A percentile compares a stretch with the other conserved stretches of the same genome.
Conservation (phyloP, 768 basidiomycete genomes). For the Mycena filopes region DNA sequence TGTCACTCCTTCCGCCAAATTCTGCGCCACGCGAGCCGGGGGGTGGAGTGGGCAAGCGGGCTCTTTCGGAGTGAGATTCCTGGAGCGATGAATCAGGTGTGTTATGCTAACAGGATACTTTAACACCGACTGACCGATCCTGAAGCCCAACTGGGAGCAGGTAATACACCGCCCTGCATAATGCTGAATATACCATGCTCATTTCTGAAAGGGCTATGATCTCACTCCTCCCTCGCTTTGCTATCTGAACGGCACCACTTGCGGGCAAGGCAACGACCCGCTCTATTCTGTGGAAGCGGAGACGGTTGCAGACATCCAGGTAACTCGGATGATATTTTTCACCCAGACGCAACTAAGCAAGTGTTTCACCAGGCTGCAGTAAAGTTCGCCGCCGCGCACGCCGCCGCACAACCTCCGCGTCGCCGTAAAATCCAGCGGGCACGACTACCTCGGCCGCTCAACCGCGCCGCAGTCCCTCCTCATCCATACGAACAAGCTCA, state of each 20-base stretch:
- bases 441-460: slow-evolving; percentile 50
- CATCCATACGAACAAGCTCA: slow-evolving; percentile 43
- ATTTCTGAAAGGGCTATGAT: slow-evolving; percentile 30
- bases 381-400: slow-evolving; percentile 40
- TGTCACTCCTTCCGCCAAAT: background rate
- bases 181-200: background rate
- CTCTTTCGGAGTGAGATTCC: slow-evolving; percentile 12
- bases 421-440: slow-evolving; percentile 45
- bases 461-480: slow-evolving; percentile 45
- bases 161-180: background rate
- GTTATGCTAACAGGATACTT: background rate
- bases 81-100: slow-evolving; percentile 23
- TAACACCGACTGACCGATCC: background rate
- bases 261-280: slow-evolving; percentile 45
- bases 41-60: slow-evolving; percentile 19
- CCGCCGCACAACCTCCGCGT: slow-evolving; percentile 44
- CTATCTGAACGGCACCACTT: slow-evolving; percentile 34
- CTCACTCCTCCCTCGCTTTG: slow-evolving; percentile 40
- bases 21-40: background rate
- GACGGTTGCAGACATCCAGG: slow-evolving; percentile 42
- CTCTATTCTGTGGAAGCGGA: slow-evolving; percentile 42
- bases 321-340: background rate
- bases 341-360: background rate
- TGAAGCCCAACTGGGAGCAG: slow-evolving; percentile 25
- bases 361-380: slow-evolving; percentile 38